Evolutionary conservation across 306 rosid genomes (phyloP).

Genomic region (Alnus rubra): DNA sequence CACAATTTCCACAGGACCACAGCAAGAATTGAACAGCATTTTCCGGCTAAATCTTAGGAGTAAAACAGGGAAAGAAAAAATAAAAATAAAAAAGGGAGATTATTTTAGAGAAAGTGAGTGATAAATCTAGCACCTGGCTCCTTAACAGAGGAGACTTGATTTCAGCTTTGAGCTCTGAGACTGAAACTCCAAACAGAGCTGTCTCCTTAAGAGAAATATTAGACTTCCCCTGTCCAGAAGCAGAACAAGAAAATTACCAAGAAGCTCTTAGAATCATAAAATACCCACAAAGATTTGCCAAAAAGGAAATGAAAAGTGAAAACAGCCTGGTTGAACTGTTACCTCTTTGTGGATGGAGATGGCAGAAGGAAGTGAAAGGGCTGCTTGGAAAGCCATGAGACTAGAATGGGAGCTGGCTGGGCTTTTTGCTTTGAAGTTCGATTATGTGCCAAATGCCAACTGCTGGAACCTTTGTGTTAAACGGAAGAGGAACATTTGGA

Average conservation of each 20-base stretch:
- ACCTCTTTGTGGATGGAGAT: slow-evolving; percentile 26
- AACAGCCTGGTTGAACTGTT: background rate
- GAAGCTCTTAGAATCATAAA: too few species aligned
- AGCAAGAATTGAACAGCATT: background rate
- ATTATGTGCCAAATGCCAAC: too few species aligned
- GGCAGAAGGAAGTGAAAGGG: slow-evolving; percentile 20
- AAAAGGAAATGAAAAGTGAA: background rate
- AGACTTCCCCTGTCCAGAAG: slow-evolving; percentile 19
- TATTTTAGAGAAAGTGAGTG: background rate
- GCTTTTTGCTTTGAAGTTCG: too few species aligned
- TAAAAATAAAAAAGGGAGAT: background rate
- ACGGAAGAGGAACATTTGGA: background rate
- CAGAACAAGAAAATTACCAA: background rate
- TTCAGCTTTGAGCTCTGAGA: slow-evolving; percentile 18
- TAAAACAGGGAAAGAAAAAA: background rate
- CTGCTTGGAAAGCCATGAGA: slow-evolving; percentile 32
- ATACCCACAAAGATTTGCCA: background rate
- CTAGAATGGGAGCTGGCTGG: too few species aligned
- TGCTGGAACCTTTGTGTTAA: background rate
- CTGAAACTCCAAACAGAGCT: slow-evolving; percentile 27
- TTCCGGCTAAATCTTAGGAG: background rate
- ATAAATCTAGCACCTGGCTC: background rate
- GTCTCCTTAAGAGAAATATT: slow-evolving; percentile 21
- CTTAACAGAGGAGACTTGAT: slow-evolving; percentile 20
- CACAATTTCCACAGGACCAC: background rate